Percentiles rank a stretch among this genome's conserved stretches.
Evolutionary conservation across 208 protist species (phyloP).

Genomic region (Trypanosoma mega): DNA sequence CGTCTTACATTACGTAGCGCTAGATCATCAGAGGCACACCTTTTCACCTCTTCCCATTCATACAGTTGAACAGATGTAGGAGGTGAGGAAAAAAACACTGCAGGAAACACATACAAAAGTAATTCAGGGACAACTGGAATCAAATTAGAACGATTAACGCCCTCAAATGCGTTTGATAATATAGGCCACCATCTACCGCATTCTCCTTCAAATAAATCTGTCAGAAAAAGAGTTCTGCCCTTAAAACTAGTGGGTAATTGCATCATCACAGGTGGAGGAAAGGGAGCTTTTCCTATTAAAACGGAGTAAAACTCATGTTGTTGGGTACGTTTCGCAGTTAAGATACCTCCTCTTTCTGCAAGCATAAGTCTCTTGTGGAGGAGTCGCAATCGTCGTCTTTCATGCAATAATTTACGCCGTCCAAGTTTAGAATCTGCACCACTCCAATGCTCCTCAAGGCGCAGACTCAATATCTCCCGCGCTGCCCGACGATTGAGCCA

Average conservation of each 20-base stretch:
- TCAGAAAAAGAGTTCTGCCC: slow-evolving; percentile 31
- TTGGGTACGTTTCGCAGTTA: slow-evolving; percentile 30
- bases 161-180: slow-evolving; percentile 33
- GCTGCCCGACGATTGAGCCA: slow-evolving; percentile 81
- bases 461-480: slow-evolving; percentile 69
- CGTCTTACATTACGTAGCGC: slow-evolving; percentile 41
- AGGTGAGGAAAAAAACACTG: slow-evolving; percentile 10
- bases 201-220: slow-evolving; percentile 59
- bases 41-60: slow-evolving; percentile 29
- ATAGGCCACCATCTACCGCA: slow-evolving; percentile 74
- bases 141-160: slow-evolving; percentile 12
- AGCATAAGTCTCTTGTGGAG: slow-evolving; percentile 9
- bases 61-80: slow-evolving; percentile 25
- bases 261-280: slow-evolving; percentile 19
- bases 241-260: slow-evolving; percentile 19
- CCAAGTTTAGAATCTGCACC: slow-evolving; percentile 55
- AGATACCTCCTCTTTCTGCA: slow-evolving; percentile 36
- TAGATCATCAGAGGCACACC: slow-evolving; percentile 27
- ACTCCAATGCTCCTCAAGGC: slow-evolving; percentile 69
- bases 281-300: slow-evolving; percentile 26
- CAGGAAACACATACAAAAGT: slow-evolving; percentile 21
- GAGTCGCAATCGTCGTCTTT: slow-evolving; percentile 21
- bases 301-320: slow-evolving; percentile 45
- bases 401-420: slow-evolving; percentile 15
- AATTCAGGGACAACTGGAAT: slow-evolving; percentile 23